Evolutionary conservation across 352 stramenopile species (phyloP), one percentile per base, ranked within the genome.

Genomic region (Phytophthora brassicae): DNA sequence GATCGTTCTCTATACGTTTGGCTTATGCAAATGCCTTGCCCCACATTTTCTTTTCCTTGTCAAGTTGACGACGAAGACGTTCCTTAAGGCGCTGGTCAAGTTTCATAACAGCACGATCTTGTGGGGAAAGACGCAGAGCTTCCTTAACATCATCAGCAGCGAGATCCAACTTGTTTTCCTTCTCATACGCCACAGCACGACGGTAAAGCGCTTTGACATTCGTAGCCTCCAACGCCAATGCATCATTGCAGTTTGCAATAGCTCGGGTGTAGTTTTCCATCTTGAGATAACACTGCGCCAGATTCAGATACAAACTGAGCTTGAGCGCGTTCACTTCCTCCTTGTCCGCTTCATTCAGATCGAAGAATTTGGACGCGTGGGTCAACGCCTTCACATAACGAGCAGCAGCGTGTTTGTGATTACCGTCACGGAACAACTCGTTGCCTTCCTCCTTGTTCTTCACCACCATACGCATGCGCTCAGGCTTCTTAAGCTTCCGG

Each of bases 371-470:
- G 64, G 82, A 81, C 23, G 85, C 75, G 64, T 98, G 92, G 12
- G 70, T 86, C 54, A 98, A 67, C 45, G 94, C 87, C 74, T 97
- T 97, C 31, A 94, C 82, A 64, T 98, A 98, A 11, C 90, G 85
- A 51, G 86, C 79, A 22, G 86, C 90, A 8, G 94, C 94, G 41
- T 89, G 78, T 56, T 91, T 81, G 74, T 86, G 77, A 71, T 98
- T 98, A 51, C 92, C 89, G 50, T 89, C 92, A 54, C 89, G 86
- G 73, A 98, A 98, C 1, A 98, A 83, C 60, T 97, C 91, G 43
- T 90, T 98, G 58, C 92, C 94, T 62, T 98, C 94, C 33, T 98
- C 92, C 79, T 98, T 98, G 74, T 98, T 98, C 68, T 97, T 96
- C 23, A 80, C 69, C 28, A 98, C 88, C 57, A 97, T 88, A n/a